Base-by-base conservation (phyloP, 352 stramenopile species). In the Elongisporangium senticosum region DNA sequence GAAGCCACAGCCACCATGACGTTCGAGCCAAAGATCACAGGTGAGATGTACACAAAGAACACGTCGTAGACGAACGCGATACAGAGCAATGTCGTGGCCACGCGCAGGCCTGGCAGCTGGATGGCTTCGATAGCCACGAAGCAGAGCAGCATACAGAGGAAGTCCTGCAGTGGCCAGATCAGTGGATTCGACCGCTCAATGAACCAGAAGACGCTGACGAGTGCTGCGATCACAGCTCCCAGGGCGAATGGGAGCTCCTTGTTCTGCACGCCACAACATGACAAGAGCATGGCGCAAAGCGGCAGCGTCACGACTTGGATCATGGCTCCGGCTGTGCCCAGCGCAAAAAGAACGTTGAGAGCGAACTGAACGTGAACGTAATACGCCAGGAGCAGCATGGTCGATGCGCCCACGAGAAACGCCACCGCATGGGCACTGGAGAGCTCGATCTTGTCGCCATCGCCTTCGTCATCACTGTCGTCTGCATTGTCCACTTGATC, bases 11-110 rank as follows among this genome's bases (percentile, higher is more conserved):
- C 89, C 20, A 98, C 80, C 92, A 98, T 98, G 22, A 98, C 83
- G 28, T 75, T 92, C 19, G 82, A 81, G 14, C 75, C 74, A 52
- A 95, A 93, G 3, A 96, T 58, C 7, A 85, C 64, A 1, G 92
- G 92, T 0, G 88, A 96, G 7, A 98, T 58, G 73, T 97, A 97
- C 26, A 97, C 90, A 71, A 97, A 97, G 67, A 97, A 98, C 24
- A 98, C 90, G 67, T 98, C 92, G 69, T 98, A 98, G 52, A 93
- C 74, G 66, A 97, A 97, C 1, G 92, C 90, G 15, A 90, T 78
- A 21, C 74, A 76, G 26, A 98, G 72, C 17, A 98, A 64, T n/a
- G 84, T 74, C 1, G 79, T 77, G 11, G 85, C 90, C 7, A 97
- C 89, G 50, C 79, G 72, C 21, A 98, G 80, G 43, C 70, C 84